phyloP scores from a whole-genome alignment of 345 rosid genomes.

The Sisymbrium irio region DNA sequence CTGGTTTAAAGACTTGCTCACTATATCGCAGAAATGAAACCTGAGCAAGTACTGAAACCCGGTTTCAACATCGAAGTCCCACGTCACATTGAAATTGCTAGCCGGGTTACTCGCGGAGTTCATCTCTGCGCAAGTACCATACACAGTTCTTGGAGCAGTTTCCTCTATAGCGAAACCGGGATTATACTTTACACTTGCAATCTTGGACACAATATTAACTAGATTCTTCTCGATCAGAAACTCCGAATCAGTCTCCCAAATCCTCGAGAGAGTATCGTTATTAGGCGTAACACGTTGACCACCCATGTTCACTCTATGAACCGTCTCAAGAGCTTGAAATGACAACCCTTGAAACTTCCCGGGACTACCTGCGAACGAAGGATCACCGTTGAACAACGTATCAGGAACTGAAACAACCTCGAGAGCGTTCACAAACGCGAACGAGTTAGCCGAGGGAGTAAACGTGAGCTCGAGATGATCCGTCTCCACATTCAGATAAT shows the following conservation, averaged over 20 bases:
- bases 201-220: slow-evolving; percentile 41
- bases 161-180: slow-evolving; percentile 49
- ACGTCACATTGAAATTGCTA: slow-evolving; percentile 74
- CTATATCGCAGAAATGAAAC: slow-evolving; percentile 86
- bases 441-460: slow-evolving; percentile 51
- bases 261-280: slow-evolving; percentile 76
- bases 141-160: slow-evolving; percentile 63
- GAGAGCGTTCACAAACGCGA: slow-evolving; percentile 69
- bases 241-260: slow-evolving; percentile 66
- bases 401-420: slow-evolving; percentile 85
- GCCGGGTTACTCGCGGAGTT: slow-evolving; percentile 45
- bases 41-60: slow-evolving; percentile 73
- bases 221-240: slow-evolving; percentile 41
- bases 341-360: slow-evolving; percentile 46
- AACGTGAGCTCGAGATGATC: slow-evolving; percentile 55
- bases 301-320: slow-evolving; percentile 87
- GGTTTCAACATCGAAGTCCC: slow-evolving; percentile 64
- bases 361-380: slow-evolving; percentile 17
- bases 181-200: slow-evolving; percentile 49
- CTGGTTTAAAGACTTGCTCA: slow-evolving; percentile 44
- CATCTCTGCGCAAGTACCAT: slow-evolving; percentile 69
- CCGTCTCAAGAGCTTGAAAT: slow-evolving; percentile 69
- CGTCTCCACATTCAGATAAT: slow-evolving; percentile 53
- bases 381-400: slow-evolving; percentile 46
- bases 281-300: slow-evolving; percentile 50